phyloP scores from a whole-genome alignment of 352 stramenopile genomes.

The Sclerospora graminicola region DNA sequence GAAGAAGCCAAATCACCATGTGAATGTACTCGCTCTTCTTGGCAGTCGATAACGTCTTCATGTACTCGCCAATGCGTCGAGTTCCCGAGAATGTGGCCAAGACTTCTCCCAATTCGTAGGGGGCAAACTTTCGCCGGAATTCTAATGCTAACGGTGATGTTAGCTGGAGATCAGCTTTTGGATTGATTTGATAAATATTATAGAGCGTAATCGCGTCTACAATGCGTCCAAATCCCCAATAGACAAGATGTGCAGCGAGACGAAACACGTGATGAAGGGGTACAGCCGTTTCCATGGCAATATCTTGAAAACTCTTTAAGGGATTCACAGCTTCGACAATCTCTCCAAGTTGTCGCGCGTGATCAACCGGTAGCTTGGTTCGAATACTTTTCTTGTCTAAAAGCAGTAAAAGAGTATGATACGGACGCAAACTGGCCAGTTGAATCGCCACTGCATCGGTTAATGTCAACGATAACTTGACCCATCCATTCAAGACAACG shows the following conservation, averaged over 20 bases:
- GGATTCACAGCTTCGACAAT: constrained; percentile 70
- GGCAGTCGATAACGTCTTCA: constrained; percentile 50
- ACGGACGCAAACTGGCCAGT: constrained; percentile 60
- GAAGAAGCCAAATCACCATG: constrained; percentile 83
- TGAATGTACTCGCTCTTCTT: constrained; percentile 83
- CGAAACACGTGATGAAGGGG: constrained; percentile 78
- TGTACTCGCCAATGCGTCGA: constrained; percentile 62
- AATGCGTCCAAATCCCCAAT: constrained; percentile 72
- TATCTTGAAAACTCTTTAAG: constrained; percentile 79
- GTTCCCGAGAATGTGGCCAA: constrained; percentile 64
- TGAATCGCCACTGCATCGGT: constrained; percentile 48
- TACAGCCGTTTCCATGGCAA: constrained; percentile 64
- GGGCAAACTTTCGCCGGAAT: constrained; percentile 64
- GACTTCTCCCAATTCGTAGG: constrained; percentile 61
- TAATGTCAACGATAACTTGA: constrained; percentile 79
- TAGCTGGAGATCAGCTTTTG: constrained; percentile 38
- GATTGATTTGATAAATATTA: constrained; percentile 79
- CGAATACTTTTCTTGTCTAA: constrained; percentile 55
- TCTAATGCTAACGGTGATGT: constrained; percentile 46
- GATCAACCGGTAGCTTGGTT: constrained; percentile 50
- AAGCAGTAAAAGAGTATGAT: constrained; percentile 75
- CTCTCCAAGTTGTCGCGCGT: constrained; percentile 63
- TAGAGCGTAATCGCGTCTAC: constrained; percentile 79
- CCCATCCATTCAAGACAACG: constrained; percentile 78
- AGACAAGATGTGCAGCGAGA: constrained; percentile 71